A percentile compares a stretch with the other conserved stretches of the same genome.
phyloP scores from a whole-genome alignment of 495 filamentous ascomycete genomes.

The Annulohypoxylon moriforme region DNA sequence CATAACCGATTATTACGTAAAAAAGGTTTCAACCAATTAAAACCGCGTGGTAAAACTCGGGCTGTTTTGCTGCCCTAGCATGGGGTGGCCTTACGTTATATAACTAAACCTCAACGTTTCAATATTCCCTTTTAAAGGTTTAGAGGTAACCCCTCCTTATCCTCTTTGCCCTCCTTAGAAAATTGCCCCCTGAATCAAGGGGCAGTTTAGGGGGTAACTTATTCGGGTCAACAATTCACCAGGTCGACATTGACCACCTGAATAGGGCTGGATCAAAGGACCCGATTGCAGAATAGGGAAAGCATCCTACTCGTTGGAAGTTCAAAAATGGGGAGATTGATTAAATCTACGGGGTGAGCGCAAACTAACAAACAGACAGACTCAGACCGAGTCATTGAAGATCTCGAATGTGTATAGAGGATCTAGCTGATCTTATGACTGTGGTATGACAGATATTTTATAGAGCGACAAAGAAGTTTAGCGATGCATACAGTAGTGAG shows the following conservation, averaged over 20 bases:
- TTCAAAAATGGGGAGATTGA: conserved; percentile 9
- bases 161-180: conserved; percentile 8
- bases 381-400: conserved; percentile 5
- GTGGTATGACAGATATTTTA: conserved; percentile 31
- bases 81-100: no score
- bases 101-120: conserved; percentile 11
- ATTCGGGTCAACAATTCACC: conserved; percentile 21
- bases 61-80: no score
- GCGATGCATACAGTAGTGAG: conserved; percentile 10
- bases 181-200: conserved; percentile 36
- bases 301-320: conserved; percentile 10
- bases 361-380: conserved; percentile 3
- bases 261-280: conserved; percentile 37
- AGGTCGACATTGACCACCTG: conserved; percentile 18
- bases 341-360: conserved; percentile 16
- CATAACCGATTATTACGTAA: no score
- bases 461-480: background rate
- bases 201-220: conserved; percentile 2
- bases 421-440: conserved; percentile 31
- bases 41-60: no score
- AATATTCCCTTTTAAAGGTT: conserved; percentile 9
- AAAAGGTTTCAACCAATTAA: no score
- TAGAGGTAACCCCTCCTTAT: conserved; percentile 17
- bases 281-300: conserved; percentile 26
- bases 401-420: conserved; percentile 14